Evolutionary conservation across 2,329 filamentous ascomycete species (phyloP), one percentile per base, ranked within the genome.

Genomic region (Monilinia laxa): DNA sequence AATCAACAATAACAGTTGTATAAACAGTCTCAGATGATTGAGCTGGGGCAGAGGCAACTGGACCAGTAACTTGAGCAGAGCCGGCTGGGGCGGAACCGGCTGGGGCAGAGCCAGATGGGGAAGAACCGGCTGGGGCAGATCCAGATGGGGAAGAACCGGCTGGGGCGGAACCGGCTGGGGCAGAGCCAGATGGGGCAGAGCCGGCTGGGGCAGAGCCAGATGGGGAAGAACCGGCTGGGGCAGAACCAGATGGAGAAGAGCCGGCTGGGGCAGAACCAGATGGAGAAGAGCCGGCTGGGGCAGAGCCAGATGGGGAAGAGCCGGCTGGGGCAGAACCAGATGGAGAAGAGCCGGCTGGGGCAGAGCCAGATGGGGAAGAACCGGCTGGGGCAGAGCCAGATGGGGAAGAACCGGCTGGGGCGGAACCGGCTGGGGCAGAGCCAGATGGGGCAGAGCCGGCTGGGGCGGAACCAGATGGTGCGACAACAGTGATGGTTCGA

Each of bases 1-100:
- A 49, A 5, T 60, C 57, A 9, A 60, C 57, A 3, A 49, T 23
- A 3, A 59, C 42, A 16, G 57, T 59, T 6, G 57, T 59, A 25
- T 53, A 64, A 1, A 42, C 25, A 18, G 28, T 49, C 12, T 35
- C 42, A 18, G 57, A 60, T 38, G 53, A n/a, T 51, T 51, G 47
- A 51, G 7, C 47, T 25, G 49, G 23, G 47, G 47, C n/a, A 51
- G 47, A 49, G 20, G 5, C 20, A 51, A 10, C n/a, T 51, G 47
- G 47, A 28, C 28, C 28, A 4, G 28, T 28, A 28, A 28, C 28
- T 28, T 28, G 28, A 9, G 12, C 38, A 38, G 42, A 38, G 14
- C 25, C 23, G 11, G 18, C 52, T 20, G 25, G 52, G 16, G 25
- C 28, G 31, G 56, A 58, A 4, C 28, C 16, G n/a, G 23, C 23